Evolutionary conservation across 768 basidiomycete genomes (phyloP).

Genomic region (Pleurotus giganteus): DNA sequence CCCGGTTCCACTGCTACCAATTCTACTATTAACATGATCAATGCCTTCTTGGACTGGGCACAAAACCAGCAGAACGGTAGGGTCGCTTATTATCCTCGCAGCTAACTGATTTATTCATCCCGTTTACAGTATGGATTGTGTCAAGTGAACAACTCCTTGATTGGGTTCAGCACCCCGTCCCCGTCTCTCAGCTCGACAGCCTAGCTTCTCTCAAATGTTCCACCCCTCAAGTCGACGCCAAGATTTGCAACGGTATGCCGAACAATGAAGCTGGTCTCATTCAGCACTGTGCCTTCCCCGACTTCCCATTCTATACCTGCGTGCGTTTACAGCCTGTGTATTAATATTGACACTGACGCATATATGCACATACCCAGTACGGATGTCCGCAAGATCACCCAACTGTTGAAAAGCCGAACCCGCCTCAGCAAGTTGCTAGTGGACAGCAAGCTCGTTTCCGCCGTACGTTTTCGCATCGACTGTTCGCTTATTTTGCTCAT

Average conservation of each 20-base stretch:
- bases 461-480: slow-evolving; percentile 38
- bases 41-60: slow-evolving; percentile 79
- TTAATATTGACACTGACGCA: no score
- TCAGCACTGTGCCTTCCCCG: slow-evolving; percentile 59
- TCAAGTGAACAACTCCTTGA: slow-evolving; percentile 67
- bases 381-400: slow-evolving; percentile 63
- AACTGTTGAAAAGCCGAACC: slow-evolving; percentile 61
- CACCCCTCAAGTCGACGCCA: slow-evolving; percentile 55
- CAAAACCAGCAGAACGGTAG: slow-evolving; percentile 64
- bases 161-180: slow-evolving; percentile 72
- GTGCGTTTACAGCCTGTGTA: slow-evolving; percentile 38
- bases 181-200: slow-evolving; percentile 54
- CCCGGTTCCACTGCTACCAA: slow-evolving; percentile 53
- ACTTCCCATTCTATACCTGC: slow-evolving; percentile 81
- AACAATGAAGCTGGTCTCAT: slow-evolving; percentile 63
- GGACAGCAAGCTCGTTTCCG: slow-evolving; percentile 50
- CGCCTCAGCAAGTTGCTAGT: slow-evolving; percentile 48
- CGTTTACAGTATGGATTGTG: slow-evolving; percentile 66
- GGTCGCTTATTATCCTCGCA: slow-evolving; percentile 14
- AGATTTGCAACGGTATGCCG: slow-evolving; percentile 80
- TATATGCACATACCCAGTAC: slow-evolving; percentile 45
- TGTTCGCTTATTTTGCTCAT: background rate
- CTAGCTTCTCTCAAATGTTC: slow-evolving; percentile 60
- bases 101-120: background rate
- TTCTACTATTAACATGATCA: slow-evolving; percentile 72